Evolutionary conservation across 768 basidiomycete species (phyloP).

Genomic region (Russula foetens): DNA sequence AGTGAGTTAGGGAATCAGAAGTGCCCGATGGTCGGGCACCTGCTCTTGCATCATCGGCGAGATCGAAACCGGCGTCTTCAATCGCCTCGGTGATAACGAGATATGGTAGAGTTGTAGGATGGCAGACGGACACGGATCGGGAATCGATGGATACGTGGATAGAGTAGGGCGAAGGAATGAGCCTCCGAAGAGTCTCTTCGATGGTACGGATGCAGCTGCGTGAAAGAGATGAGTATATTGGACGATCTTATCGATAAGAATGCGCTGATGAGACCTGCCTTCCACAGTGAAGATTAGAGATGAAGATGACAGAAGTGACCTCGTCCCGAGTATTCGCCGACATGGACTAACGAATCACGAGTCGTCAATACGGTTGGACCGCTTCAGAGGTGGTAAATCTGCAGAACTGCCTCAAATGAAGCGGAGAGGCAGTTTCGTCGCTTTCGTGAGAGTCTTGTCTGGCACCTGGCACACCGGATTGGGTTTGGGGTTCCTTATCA

Average conservation of each 20-base stretch:
- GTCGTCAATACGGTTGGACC: too few species aligned
- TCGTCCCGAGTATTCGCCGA: constrained; percentile 15
- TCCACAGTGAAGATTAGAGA: constrained; percentile 44
- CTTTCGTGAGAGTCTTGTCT: not conserved
- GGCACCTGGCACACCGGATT: not conserved
- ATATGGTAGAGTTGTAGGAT: constrained; percentile 27
- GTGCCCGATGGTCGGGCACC: not conserved
- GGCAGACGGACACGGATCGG: constrained; percentile 37
- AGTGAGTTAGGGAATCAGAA: constrained; percentile 6
- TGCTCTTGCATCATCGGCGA: constrained; percentile 25
- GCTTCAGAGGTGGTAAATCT: not conserved
- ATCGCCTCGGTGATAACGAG: constrained; percentile 31
- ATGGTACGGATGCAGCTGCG: constrained; percentile 42
- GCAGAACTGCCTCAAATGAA: constrained; percentile 10
- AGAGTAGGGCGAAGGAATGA: constrained; percentile 33
- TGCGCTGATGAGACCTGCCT: constrained; percentile 32
- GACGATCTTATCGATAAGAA: not conserved
- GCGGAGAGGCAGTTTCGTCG: not conserved
- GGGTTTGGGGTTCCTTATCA: not conserved
- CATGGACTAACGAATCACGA: not conserved
- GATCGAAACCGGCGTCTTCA: constrained; percentile 41
- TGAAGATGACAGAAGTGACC: constrained; percentile 27
- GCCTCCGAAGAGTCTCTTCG: constrained; percentile 30
- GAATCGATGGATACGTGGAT: constrained; percentile 40
- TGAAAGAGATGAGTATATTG: not conserved